Evolutionary conservation across 1,284 basidiomycete species (phyloP), one percentile per base, ranked within the genome.

Genomic region (Malassezia furfur): DNA sequence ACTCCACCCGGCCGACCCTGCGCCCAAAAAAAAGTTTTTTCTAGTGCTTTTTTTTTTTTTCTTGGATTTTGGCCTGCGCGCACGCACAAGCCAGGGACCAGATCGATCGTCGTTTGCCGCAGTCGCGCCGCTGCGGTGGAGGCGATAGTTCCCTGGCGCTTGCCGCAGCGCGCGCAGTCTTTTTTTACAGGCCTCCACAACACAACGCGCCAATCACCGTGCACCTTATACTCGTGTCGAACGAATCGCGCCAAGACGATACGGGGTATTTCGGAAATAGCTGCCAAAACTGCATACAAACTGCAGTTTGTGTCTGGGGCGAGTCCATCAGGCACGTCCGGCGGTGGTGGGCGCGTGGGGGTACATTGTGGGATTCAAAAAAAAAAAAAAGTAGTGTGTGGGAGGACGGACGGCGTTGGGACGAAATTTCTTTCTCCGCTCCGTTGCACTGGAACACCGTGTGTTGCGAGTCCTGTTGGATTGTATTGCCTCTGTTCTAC

Each of bases 391-490:
- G 11, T 41, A 19, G 39, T 3, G 25, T 28, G 25, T 28, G 7
- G 25, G 7, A 28, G 25, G 25, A 4, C 25, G 25, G 3, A 28
- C 25, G 25, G 4, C 25, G 25, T 28, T 28, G 25, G 3, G 3
- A 43, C 9, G 15, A 45, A 45, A 32, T 45, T 45, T 45, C 43
- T 32, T 45, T 45, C 22, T 28, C 43, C 36, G 36, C 36, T 17
- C 7, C 36, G n/a, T 17, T 14, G 36, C 14, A 7, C 11, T 37
- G 14, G 25, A 3, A 4, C 25, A 7, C 7, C 4, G 25, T 28
- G 25, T 28, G 25, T 28, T 28, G 25, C 4, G 25, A 28, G 25
- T 28, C 7, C 4, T 7, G 25, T 28, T 28, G 25, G 25, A 28
- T 28, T 28, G 25, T 28, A 28, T 28, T 28, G 7, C 25, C 25